Conservation (phyloP, 164 flowering plant species). For the Nymphaea colorata region DNA sequence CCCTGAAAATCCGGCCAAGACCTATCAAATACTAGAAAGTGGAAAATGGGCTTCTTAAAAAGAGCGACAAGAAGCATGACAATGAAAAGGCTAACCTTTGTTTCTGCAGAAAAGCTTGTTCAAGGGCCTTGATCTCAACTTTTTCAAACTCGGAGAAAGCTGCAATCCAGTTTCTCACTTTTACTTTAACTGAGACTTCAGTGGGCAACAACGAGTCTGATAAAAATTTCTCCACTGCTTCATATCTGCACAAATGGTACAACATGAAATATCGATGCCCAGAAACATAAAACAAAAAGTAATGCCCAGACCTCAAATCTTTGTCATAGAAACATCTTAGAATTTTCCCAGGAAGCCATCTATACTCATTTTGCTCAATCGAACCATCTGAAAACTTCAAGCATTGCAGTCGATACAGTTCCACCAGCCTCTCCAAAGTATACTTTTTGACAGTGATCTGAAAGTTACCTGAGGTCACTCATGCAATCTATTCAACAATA, state of each 20-base stretch:
- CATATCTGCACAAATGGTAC: conserved; percentile 48
- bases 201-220: conserved; percentile 57
- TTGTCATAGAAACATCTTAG: conserved; percentile 86
- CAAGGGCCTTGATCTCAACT: conserved; percentile 90
- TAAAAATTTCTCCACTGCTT: conserved; percentile 58
- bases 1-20: conserved; percentile 30
- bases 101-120: conserved; percentile 82
- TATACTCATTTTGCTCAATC: conserved; percentile 28
- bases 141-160: conserved; percentile 65
- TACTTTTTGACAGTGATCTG: conserved; percentile 81
- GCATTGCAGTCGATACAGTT: conserved; percentile 53
- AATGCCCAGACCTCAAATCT: conserved; percentile 62
- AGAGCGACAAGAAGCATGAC: conserved; percentile 7
- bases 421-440: conserved; percentile 90
- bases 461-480: conserved; percentile 7
- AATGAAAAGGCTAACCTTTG: conserved; percentile 53
- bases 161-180: conserved; percentile 60
- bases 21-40: conserved; percentile 19
- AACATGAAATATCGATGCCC: not conserved
- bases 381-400: conserved; percentile 30
- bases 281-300: not conserved
- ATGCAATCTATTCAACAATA: not conserved
- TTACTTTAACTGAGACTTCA: conserved; percentile 47
- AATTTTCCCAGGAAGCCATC: conserved; percentile 94
- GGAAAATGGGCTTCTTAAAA: conserved; percentile 7